These are phyloP conservation scores for Nemania serpens DNA, from an alignment of 2,329 filamentous ascomycete species.

Conservation along the genomic window DNA sequence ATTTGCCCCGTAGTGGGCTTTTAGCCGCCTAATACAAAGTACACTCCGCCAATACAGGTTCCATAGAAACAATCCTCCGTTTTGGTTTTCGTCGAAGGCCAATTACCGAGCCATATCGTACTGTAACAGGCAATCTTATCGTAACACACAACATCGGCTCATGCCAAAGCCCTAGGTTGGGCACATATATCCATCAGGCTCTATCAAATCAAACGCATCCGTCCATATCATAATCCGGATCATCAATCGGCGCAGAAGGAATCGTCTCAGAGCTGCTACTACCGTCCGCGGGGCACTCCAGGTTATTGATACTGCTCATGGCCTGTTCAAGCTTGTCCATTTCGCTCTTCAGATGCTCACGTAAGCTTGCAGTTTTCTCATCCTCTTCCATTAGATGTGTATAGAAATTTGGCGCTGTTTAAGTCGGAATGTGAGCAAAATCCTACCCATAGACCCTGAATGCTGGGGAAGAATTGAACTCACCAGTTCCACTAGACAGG, in stretches of 20 bases:
- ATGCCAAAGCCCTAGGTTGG: neutral
- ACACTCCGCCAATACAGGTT: neutral
- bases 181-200: neutral
- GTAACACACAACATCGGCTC: neutral
- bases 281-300: slow-evolving; percentile 45
- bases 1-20: slow-evolving; percentile 3
- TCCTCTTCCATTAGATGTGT: slow-evolving; percentile 56
- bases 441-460: neutral
- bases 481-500: slow-evolving; percentile 35
- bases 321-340: slow-evolving; percentile 53
- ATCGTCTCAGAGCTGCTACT: slow-evolving; percentile 25
- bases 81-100: too few relatives aligned
- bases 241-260: slow-evolving; percentile 1
- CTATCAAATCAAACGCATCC: slow-evolving; percentile 21
- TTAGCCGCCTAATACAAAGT: slow-evolving; percentile 16
- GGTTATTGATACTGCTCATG: slow-evolving; percentile 50
- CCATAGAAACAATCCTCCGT: neutral
- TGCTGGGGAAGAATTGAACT: slow-evolving; percentile 24
- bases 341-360: slow-evolving; percentile 50
- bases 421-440: neutral
- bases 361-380: slow-evolving; percentile 46
- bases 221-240: slow-evolving; percentile 27
- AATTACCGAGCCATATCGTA: neutral
- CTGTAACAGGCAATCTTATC: neutral
- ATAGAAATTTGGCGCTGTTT: slow-evolving; percentile 43